Percentiles rank a stretch among this genome's conserved stretches.
Evolutionary conservation across 148 eudicot genomes (phyloP).

Genomic region (Vaccinium vitisidaea): DNA sequence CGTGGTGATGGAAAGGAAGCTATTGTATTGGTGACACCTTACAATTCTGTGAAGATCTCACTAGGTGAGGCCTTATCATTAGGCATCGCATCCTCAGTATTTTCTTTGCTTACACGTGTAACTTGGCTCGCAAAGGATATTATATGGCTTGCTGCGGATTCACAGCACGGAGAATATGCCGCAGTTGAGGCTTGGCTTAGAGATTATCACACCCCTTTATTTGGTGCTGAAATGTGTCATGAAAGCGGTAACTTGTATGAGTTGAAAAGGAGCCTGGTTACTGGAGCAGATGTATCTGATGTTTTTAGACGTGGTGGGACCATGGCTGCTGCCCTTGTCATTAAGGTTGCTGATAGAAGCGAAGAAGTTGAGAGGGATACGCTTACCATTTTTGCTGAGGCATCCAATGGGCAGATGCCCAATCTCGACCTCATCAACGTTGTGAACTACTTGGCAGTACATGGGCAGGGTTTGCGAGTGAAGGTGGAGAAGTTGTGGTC

Average conservation of each 20-base stretch:
- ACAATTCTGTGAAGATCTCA: slow-evolving; percentile 55
- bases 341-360: slow-evolving; percentile 61
- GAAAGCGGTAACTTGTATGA: slow-evolving; percentile 22
- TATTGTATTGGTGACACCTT: slow-evolving; percentile 90
- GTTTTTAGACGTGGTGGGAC: slow-evolving; percentile 90
- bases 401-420: slow-evolving; percentile 99
- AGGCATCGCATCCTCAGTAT: slow-evolving; percentile 70
- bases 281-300: slow-evolving; percentile 31
- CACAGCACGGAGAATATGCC: slow-evolving; percentile 80
- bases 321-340: slow-evolving; percentile 93
- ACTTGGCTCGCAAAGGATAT: slow-evolving; percentile 96
- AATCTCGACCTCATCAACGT: slow-evolving; percentile 92
- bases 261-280: slow-evolving; percentile 18
- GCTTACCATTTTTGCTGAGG: slow-evolving; percentile 83
- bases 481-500: slow-evolving; percentile 69
- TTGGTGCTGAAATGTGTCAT: slow-evolving; percentile 48
- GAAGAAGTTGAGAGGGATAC: slow-evolving; percentile 44
- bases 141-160: slow-evolving; percentile 97
- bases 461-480: slow-evolving; percentile 75
- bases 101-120: slow-evolving; percentile 72
- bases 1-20: slow-evolving; percentile 99
- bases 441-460: slow-evolving; percentile 88
- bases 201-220: slow-evolving; percentile 70
- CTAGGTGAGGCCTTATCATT: slow-evolving; percentile 68
- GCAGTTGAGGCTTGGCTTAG: slow-evolving; percentile 84